Percentiles rank a stretch among this genome's conserved stretches.
phyloP scores from a whole-genome alignment of 176 grass and related monocot genomes.

The Carex parvula region DNA sequence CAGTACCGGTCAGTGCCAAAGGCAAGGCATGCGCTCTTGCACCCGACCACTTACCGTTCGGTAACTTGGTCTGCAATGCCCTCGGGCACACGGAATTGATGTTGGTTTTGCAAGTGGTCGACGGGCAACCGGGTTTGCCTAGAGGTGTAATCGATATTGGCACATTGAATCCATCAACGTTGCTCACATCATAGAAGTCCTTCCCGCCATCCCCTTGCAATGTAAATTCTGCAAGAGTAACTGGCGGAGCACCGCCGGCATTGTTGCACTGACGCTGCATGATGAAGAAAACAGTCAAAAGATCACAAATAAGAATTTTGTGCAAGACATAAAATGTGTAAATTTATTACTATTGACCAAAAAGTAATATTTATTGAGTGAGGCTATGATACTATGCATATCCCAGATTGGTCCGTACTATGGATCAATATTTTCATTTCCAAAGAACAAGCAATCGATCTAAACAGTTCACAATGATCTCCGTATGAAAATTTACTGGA shows the following conservation, averaged over 20 bases:
- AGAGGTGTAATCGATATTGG: conserved; percentile 30
- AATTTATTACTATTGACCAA: neutral
- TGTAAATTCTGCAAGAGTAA: conserved; percentile 51
- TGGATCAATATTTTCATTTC: too few relatives aligned
- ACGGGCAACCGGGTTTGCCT: neutral
- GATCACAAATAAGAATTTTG: neutral
- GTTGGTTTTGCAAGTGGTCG: neutral
- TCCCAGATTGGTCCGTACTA: too few relatives aligned
- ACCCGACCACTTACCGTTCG: conserved; percentile 47
- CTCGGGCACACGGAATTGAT: conserved; percentile 43
- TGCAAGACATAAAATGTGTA: too few relatives aligned
- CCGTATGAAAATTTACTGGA: too few relatives aligned
- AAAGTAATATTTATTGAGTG: neutral
- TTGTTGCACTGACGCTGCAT: conserved; percentile 32
- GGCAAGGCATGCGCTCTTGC: conserved; percentile 52
- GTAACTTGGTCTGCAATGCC: conserved; percentile 57
- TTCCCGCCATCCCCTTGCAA: conserved; percentile 25
- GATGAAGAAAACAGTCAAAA: neutral
- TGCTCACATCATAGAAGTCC: conserved; percentile 62
- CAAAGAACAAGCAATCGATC: too few relatives aligned
- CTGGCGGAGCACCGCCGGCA: conserved; percentile 21
- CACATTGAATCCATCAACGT: conserved; percentile 63
- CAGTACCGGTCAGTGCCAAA: conserved; percentile 70
- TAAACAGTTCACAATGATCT: too few relatives aligned
- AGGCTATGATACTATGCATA: too few relatives aligned